phyloP scores from a whole-genome alignment of 805 yeast genomes.

The Scheffersomyces spartinae region DNA sequence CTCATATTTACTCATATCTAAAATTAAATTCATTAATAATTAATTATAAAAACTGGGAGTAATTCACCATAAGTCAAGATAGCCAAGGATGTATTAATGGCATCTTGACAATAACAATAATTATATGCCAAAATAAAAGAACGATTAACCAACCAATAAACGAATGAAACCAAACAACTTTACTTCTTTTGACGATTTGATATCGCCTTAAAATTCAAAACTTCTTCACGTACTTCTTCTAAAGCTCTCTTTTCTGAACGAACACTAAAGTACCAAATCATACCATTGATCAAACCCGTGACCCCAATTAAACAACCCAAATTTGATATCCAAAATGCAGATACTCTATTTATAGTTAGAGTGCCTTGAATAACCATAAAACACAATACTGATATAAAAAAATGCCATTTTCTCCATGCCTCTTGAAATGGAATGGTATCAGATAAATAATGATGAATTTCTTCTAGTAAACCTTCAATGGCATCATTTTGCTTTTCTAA shows the following conservation, averaged over 20 bases:
- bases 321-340: constrained; percentile 55
- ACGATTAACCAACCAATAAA: too few species aligned
- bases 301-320: constrained; percentile 45
- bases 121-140: too few species aligned
- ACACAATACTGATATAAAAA: constrained; percentile 40
- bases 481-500: constrained; percentile 4
- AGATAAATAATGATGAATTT: constrained; percentile 34
- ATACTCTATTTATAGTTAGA: constrained; percentile 45
- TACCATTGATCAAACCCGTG: constrained; percentile 64
- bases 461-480: constrained; percentile 23
- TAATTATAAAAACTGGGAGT: too few species aligned
- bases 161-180: too few species aligned
- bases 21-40: too few species aligned
- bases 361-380: constrained; percentile 44
- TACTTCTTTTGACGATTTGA: too few species aligned
- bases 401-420: constrained; percentile 55
- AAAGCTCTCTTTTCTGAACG: constrained; percentile 71
- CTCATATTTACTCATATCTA: too few species aligned
- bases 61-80: too few species aligned
- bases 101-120: too few species aligned
- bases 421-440: constrained; percentile 47
- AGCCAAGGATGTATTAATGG: too few species aligned
- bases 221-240: constrained; percentile 63
- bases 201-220: constrained; percentile 14
- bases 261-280: constrained; percentile 72